A percentile compares a stretch with the other conserved stretches of the same genome.
phyloP scores from a whole-genome alignment of 2,329 filamentous ascomycete species.

The Myriosclerotinia curreyana region DNA sequence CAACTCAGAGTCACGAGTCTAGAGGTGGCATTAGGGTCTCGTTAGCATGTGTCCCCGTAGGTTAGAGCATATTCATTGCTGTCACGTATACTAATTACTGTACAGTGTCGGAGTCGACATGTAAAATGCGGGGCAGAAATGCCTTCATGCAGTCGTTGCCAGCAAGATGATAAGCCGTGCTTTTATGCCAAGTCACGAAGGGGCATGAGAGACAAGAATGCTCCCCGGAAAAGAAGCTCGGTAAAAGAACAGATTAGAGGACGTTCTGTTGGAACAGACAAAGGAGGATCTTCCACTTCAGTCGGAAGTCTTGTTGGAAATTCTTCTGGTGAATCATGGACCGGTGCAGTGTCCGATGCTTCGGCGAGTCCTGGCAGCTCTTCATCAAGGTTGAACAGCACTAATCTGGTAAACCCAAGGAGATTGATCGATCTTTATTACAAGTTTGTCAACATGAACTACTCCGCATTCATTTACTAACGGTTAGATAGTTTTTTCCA shows the following conservation, averaged over 20 bases:
- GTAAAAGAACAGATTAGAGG: conserved; percentile 22
- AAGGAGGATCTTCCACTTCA: conserved; percentile 7
- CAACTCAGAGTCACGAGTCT: conserved; percentile 17
- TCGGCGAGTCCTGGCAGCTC: conserved; percentile 29
- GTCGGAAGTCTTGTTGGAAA: conserved; percentile 4
- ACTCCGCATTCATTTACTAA: conserved; percentile 29
- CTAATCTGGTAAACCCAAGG: conserved; percentile 27
- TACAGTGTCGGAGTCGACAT: conserved; percentile 41
- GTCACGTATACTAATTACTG: conserved; percentile 6
- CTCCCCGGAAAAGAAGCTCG: conserved; percentile 27
- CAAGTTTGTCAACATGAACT: conserved; percentile 28
- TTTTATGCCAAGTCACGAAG: conserved; percentile 49
- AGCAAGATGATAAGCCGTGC: conserved; percentile 44
- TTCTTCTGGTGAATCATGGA: conserved; percentile 24
- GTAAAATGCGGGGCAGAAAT: conserved; percentile 48
- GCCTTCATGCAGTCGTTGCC: conserved; percentile 46
- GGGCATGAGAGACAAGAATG: conserved; percentile 40
- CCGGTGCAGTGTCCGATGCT: conserved; percentile 24
- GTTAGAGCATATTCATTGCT: conserved; percentile 1
- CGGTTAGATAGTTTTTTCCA: conserved; percentile 37
- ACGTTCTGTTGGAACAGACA: conserved; percentile 16
- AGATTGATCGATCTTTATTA: conserved; percentile 33
- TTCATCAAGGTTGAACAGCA: conserved; percentile 22
- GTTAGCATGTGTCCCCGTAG: conserved; percentile 46
- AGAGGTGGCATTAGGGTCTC: conserved; percentile 43